Percentiles rank a stretch among this genome's conserved stretches.
phyloP scores from a whole-genome alignment of 345 rosid genomes.

The Acer negundo region DNA sequence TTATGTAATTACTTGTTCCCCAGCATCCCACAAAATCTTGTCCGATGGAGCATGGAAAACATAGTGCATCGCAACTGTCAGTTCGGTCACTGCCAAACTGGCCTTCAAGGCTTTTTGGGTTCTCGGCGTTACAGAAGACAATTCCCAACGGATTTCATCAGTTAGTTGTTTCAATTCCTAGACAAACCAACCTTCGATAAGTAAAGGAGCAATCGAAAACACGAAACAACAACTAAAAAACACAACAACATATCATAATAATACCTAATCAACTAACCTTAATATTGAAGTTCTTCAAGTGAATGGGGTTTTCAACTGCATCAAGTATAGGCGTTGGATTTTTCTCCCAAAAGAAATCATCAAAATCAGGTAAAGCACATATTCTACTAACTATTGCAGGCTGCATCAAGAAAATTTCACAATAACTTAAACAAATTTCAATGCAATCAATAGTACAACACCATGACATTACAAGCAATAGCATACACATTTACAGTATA shows the following conservation, averaged over 20 bases:
- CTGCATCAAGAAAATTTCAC: slow-evolving; percentile 41
- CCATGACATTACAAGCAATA: neutral
- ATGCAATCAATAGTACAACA: neutral
- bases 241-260: neutral
- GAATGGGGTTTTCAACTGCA: slow-evolving; percentile 72
- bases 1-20: slow-evolving; percentile 64
- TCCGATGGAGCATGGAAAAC: slow-evolving; percentile 87
- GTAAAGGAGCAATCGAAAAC: slow-evolving; percentile 2
- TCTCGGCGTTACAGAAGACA: slow-evolving; percentile 49
- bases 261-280: slow-evolving; percentile 50
- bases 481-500: neutral
- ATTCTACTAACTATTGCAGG: slow-evolving; percentile 34
- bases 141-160: slow-evolving; percentile 65
- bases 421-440: neutral
- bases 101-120: slow-evolving; percentile 56
- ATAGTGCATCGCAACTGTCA: slow-evolving; percentile 82
- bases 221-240: neutral
- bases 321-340: slow-evolving; percentile 75
- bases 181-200: slow-evolving; percentile 15
- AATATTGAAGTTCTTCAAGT: slow-evolving; percentile 65
- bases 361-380: slow-evolving; percentile 61
- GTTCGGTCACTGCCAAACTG: slow-evolving; percentile 73
- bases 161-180: slow-evolving; percentile 84
- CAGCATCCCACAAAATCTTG: slow-evolving; percentile 89
- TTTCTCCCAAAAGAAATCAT: slow-evolving; percentile 69